These are phyloP conservation scores for Quercus agrifolia DNA, from an alignment of 306 rosid species.

Conservation along the genomic window DNA sequence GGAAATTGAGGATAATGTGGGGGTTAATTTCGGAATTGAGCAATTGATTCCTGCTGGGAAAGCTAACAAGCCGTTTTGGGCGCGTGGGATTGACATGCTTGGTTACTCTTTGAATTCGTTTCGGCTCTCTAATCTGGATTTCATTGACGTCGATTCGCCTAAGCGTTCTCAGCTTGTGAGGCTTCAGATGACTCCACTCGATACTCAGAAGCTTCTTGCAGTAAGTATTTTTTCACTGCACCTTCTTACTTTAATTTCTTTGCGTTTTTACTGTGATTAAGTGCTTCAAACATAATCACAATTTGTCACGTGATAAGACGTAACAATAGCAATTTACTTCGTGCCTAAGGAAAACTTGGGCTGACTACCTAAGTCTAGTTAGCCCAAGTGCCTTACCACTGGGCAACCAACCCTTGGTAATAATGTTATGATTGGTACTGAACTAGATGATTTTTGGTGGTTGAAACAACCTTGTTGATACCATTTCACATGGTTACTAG, in stretches of 20 bases:
- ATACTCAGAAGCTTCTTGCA: slow-evolving; percentile 46
- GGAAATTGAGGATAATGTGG: slow-evolving; percentile 31
- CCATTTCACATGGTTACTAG: no score
- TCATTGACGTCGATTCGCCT: slow-evolving; percentile 37
- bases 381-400: no score
- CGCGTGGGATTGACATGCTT: slow-evolving; percentile 90
- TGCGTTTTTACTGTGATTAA: background rate
- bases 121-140: slow-evolving; percentile 50
- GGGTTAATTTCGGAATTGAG: slow-evolving; percentile 51
- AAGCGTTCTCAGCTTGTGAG: slow-evolving; percentile 52
- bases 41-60: slow-evolving; percentile 66
- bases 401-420: no score
- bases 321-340: no score
- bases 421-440: no score
- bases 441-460: no score
- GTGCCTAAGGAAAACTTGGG: no score
- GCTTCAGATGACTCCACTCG: slow-evolving; percentile 39
- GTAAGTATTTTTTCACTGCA: slow-evolving; percentile 37
- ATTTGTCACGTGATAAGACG: no score
- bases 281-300: no score
- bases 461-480: no score
- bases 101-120: slow-evolving; percentile 82
- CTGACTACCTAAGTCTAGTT: no score
- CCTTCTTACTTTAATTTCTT: background rate
- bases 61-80: slow-evolving; percentile 70